Evolutionary conservation across 805 yeast genomes (phyloP), one percentile per base, ranked within the genome.

Genomic region (Pichia thaimueangensis): DNA sequence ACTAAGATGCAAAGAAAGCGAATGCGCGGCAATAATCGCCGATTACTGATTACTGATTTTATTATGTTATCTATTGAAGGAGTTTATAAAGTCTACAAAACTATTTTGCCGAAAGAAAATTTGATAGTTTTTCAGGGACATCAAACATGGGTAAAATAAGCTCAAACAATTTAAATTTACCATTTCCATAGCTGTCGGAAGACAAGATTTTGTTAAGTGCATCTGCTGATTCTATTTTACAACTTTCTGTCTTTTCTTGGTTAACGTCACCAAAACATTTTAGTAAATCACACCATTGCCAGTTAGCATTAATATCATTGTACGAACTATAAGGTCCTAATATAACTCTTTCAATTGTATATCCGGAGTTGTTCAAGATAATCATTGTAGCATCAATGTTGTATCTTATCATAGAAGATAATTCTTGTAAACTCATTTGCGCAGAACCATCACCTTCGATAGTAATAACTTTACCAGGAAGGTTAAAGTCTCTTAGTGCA

Each of bases 211-310:
- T 50, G 22, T 53, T 48, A 44, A 77, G 51, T 43, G 68, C 66
- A 50, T 64, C 55, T 23, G 63, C 59, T 7, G 66, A 67, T 13
- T 57, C 45, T 22, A 80, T 63, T 23, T 50, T 54, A 21, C 52
- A 50, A 24, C 66, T 62, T 32, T 54, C 56, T 35, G 65, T 47
- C 40, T 55, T 56, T 44, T 62, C 56, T 9, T 63, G 60, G 2
- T 41, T 32, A 13, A 60, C 54, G 49, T 71, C 87, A n/a, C 88
- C 89, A 55, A 89, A 83, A 17, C 76, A 72, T 47, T 71, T 67
- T 49, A 85, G 69, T 40, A 86, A 63, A 45, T 76, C 66, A 8
- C 81, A 70, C 95, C 95, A 88, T 49, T 81, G 58, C 76, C 78
- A 71, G n/a, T 59, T 52, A 7, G 60, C 62, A 41, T 69, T 64